These are phyloP conservation scores for Cystobasidium ongulense DNA, from an alignment of 768 basidiomycete species.

Conservation along the genomic window DNA sequence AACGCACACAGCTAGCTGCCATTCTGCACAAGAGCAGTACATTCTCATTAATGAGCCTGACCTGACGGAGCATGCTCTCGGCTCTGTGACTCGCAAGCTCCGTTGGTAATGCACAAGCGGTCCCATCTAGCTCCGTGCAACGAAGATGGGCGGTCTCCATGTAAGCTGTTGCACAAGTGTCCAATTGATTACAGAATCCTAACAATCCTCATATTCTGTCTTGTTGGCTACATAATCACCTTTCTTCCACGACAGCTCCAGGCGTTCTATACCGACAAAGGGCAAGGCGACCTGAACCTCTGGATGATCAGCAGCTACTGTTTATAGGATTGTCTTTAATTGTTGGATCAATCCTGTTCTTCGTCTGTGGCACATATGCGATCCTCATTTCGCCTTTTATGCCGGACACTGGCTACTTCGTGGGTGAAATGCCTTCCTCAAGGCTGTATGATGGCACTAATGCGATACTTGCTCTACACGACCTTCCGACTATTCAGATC, in stretches of 20 bases:
- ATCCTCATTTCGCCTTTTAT: constrained; percentile 22
- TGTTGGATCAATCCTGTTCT: neutral
- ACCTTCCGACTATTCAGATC: neutral
- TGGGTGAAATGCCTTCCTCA: neutral
- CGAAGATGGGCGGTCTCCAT: neutral
- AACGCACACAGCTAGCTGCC: neutral
- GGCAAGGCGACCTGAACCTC: constrained; percentile 5
- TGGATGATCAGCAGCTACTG: neutral
- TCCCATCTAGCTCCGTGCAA: neutral
- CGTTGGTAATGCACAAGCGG: neutral
- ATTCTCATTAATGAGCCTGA: too few relatives aligned
- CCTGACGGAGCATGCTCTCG: too few relatives aligned
- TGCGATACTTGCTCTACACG: neutral
- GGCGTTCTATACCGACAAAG: neutral
- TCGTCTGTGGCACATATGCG: neutral
- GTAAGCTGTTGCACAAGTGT: neutral
- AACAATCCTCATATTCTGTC: neutral
- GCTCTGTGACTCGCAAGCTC: too few relatives aligned
- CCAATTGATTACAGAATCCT: too few relatives aligned
- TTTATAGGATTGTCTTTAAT: constrained; percentile 1
- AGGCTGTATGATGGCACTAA: too few relatives aligned
- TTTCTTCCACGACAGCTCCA: neutral
- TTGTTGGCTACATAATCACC: neutral
- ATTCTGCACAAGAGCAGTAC: neutral
- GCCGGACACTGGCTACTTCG: constrained; percentile 1